Evolutionary conservation across 2,329 filamentous ascomycete species (phyloP).

Genomic region (Colletotrichum sp.): DNA sequence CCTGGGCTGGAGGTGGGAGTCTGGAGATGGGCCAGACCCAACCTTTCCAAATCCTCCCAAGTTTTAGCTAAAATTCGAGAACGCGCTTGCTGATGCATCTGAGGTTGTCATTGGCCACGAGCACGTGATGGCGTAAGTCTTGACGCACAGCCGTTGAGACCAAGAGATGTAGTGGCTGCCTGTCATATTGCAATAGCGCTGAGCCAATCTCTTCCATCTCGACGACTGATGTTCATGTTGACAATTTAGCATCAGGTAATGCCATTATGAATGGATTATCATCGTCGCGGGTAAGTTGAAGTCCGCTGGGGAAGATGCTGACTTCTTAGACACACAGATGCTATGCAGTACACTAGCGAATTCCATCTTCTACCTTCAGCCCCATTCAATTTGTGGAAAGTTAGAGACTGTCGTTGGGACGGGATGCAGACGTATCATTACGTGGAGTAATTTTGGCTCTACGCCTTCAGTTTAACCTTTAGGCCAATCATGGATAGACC

Average conservation of each 20-base stretch:
- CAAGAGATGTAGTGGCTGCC: not conserved
- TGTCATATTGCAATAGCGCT: not conserved
- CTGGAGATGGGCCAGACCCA: not conserved
- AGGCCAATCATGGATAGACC: not conserved
- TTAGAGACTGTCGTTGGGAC: not conserved
- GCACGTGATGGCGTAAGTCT: not conserved
- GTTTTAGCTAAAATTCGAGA: not conserved
- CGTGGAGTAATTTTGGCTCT: not conserved
- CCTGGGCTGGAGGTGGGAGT: not conserved
- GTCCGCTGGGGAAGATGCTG: not conserved
- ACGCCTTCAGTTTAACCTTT: not conserved
- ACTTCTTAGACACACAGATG: not conserved
- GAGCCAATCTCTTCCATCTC: not conserved
- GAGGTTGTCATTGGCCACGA: not conserved
- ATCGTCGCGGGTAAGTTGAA: not conserved
- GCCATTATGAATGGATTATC: not conserved
- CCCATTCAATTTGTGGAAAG: not conserved
- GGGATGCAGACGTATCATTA: not conserved
- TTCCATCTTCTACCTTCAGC: not conserved
- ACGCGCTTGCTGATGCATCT: not conserved
- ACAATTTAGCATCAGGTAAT: too few relatives aligned
- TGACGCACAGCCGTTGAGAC: not conserved
- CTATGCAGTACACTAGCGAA: not conserved
- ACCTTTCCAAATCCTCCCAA: not conserved
- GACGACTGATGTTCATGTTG: not conserved